A percentile compares a stretch with the other conserved stretches of the same genome.
Conservation (phyloP, 2,329 filamentous ascomycete species). For the Alternaria triticina region DNA sequence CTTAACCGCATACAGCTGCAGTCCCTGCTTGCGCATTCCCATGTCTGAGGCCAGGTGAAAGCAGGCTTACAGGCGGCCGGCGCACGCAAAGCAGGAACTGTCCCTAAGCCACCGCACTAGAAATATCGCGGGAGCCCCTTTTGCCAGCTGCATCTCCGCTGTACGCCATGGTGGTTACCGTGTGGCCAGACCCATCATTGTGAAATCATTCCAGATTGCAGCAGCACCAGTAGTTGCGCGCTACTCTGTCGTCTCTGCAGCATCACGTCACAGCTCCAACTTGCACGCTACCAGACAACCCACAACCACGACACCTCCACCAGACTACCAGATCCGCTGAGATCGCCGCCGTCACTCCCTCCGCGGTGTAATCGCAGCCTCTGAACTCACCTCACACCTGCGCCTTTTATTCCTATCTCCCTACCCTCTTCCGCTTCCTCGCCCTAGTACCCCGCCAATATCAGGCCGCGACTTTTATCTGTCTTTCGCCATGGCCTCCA, state of each 20-base stretch:
- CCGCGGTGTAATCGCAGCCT: slow-evolving; percentile 20
- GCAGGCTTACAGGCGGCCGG: slow-evolving; percentile 11
- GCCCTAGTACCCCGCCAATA: slow-evolving; percentile 25
- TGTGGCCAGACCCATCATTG: slow-evolving; percentile 10
- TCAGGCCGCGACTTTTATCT: slow-evolving; percentile 11
- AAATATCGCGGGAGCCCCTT: neutral
- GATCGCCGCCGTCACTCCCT: slow-evolving; percentile 18
- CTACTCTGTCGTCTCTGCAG: slow-evolving; percentile 22
- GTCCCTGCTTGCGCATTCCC: slow-evolving; percentile 6
- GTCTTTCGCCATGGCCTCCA: slow-evolving; percentile 36
- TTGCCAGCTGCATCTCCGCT: neutral
- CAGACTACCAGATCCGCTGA: slow-evolving; percentile 16
- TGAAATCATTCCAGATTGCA: slow-evolving; percentile 22
- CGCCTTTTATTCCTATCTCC: slow-evolving; percentile 14
- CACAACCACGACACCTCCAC: slow-evolving; percentile 23
- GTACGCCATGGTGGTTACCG: slow-evolving; percentile 7
- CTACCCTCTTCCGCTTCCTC: slow-evolving; percentile 3
- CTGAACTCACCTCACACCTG: slow-evolving; percentile 11
- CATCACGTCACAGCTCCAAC: slow-evolving; percentile 24
- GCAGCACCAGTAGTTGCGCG: slow-evolving; percentile 1
- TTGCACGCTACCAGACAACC: slow-evolving; percentile 24
- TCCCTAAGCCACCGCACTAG: neutral
- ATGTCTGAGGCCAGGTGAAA: neutral
- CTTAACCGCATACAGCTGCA: slow-evolving; percentile 19
- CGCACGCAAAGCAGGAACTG: slow-evolving; percentile 15